Percentiles rank a stretch among this genome's conserved stretches.
Evolutionary conservation across 2,329 filamentous ascomycete genomes (phyloP).

Genomic region (Pestalotiopsis sp.): DNA sequence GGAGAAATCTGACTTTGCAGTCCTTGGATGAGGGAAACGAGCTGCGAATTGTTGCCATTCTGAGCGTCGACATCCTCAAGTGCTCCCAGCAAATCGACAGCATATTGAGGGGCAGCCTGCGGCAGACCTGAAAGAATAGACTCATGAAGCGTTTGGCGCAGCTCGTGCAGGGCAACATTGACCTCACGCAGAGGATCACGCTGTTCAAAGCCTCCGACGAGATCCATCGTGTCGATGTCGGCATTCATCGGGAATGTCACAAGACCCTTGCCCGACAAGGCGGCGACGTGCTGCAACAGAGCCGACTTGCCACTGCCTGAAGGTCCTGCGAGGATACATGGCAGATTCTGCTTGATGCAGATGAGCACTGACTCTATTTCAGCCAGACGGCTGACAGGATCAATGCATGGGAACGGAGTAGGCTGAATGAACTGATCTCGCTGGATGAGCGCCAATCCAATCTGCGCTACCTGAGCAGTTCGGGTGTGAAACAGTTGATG

Average conservation of each 20-base stretch:
- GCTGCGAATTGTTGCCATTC: conserved; percentile 34
- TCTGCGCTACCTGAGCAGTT: conserved; percentile 66
- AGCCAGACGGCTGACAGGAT: conserved; percentile 58
- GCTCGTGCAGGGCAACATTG: conserved; percentile 53
- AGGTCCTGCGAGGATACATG: conserved; percentile 82
- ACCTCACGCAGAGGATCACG: conserved; percentile 77
- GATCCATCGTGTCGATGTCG: conserved; percentile 94
- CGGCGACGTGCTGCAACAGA: conserved; percentile 78
- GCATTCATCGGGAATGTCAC: conserved; percentile 88
- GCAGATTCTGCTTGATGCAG: conserved; percentile 82
- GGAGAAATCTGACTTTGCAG: conserved; percentile 42
- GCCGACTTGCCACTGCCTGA: conserved; percentile 86
- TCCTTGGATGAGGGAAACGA: conserved; percentile 38
- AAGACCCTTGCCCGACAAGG: conserved; percentile 71
- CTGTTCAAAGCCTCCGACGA: conserved; percentile 96
- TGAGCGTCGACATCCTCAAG: conserved; percentile 45
- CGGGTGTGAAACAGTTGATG: conserved; percentile 74
- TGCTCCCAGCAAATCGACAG: conserved; percentile 50
- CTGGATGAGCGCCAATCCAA: conserved; percentile 72
- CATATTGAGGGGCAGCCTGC: conserved; percentile 43
- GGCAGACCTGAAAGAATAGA: conserved; percentile 51
- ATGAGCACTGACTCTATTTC: conserved; percentile 85
- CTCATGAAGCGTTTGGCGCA: conserved; percentile 42
- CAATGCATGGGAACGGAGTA: conserved; percentile 49
- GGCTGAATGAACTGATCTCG: conserved; percentile 59